A percentile compares a stretch with the other conserved stretches of the same genome.
Conservation (phyloP, 2,329 filamentous ascomycete genomes). For the Penicillium rolfsii region DNA sequence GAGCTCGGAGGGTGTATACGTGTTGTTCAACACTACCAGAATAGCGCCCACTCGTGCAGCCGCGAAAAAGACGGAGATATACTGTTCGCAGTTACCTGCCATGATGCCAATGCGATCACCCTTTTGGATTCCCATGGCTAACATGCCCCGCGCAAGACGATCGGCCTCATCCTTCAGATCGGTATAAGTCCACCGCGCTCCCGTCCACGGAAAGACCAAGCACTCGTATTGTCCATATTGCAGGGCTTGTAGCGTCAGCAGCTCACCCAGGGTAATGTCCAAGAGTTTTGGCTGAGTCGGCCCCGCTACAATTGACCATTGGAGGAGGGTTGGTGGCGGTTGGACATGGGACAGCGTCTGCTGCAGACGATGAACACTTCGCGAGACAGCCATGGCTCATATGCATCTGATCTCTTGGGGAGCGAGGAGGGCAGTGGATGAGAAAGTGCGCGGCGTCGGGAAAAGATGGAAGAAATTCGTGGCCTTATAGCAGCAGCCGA, state of each 20-base stretch:
- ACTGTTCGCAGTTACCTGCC: constrained; percentile 65
- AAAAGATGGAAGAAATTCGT: constrained; percentile 9
- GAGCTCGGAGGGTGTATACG: constrained; percentile 74
- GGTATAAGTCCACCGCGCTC: constrained; percentile 72
- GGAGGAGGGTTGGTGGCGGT: constrained; percentile 19
- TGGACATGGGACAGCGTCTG: constrained; percentile 38
- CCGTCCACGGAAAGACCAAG: constrained; percentile 75
- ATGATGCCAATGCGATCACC: constrained; percentile 76
- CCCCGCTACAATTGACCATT: constrained; percentile 66
- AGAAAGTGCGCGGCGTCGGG: neutral
- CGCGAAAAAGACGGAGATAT: constrained; percentile 71
- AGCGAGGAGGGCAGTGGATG: neutral
- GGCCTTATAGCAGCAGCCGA: constrained; percentile 20
- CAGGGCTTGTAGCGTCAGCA: constrained; percentile 71
- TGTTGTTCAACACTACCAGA: constrained; percentile 80
- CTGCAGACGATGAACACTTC: constrained; percentile 36
- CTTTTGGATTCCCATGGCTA: constrained; percentile 67
- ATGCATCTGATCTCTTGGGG: neutral
- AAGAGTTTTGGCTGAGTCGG: constrained; percentile 70
- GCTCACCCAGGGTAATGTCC: constrained; percentile 71
- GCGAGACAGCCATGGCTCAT: constrained; percentile 28
- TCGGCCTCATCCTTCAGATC: constrained; percentile 66
- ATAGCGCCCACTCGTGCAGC: constrained; percentile 68
- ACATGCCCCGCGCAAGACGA: constrained; percentile 65
- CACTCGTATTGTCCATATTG: constrained; percentile 69